phyloP scores from a whole-genome alignment of 768 basidiomycete genomes.

The Sporobolomyces pararoseus region DNA sequence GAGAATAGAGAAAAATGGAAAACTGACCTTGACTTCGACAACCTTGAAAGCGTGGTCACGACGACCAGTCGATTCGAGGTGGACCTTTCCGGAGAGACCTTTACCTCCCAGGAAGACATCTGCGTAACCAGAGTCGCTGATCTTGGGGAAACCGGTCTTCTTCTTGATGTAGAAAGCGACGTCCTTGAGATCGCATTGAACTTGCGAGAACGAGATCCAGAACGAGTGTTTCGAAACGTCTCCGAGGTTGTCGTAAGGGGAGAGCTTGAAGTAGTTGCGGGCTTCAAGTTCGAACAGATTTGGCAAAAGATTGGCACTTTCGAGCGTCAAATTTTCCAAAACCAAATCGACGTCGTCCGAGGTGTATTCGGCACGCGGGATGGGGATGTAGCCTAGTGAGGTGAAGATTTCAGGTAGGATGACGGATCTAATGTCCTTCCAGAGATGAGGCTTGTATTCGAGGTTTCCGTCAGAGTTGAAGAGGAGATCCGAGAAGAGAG shows the following conservation, averaged over 20 bases:
- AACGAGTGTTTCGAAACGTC: conserved; percentile 60
- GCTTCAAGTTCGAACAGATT: conserved; percentile 59
- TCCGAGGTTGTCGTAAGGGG: conserved; percentile 60
- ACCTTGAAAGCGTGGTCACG: conserved; percentile 51
- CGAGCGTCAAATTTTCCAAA: conserved; percentile 83
- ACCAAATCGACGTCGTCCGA: conserved; percentile 81
- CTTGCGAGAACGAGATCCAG: conserved; percentile 70
- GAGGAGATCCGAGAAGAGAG: conserved; percentile 68
- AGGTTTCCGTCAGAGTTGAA: conserved; percentile 76
- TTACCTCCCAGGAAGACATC: conserved; percentile 80
- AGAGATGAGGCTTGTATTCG: conserved; percentile 71
- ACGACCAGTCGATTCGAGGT: conserved; percentile 50
- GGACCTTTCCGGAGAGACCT: conserved; percentile 63
- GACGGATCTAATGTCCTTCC: conserved; percentile 79
- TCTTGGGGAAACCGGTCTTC: conserved; percentile 54
- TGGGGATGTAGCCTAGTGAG: conserved; percentile 70
- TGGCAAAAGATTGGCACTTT: conserved; percentile 68
- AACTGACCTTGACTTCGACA: conserved; percentile 53
- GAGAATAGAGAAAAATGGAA: neutral
- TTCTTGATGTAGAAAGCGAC: conserved; percentile 63
- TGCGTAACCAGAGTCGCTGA: conserved; percentile 76
- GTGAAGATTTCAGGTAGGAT: conserved; percentile 75
- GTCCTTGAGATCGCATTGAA: conserved; percentile 90
- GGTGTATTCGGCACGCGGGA: conserved; percentile 88
- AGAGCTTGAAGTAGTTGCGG: conserved; percentile 78